Percentiles rank a stretch among this genome's conserved stretches.
Evolutionary conservation across 2,329 filamentous ascomycete species (phyloP).

Genomic region (Fusarium newnesense): DNA sequence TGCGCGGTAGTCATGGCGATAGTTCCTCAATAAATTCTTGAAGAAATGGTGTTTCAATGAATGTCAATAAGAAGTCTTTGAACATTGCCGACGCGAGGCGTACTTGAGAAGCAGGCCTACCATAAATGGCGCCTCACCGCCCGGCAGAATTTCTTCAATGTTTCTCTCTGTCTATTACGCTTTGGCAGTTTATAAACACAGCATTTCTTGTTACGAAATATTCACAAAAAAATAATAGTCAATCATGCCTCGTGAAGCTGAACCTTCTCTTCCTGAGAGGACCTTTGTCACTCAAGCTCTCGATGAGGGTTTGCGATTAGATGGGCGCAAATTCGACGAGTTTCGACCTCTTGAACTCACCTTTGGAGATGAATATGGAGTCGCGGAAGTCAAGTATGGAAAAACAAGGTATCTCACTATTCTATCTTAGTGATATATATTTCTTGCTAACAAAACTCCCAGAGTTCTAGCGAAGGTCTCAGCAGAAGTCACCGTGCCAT

Average conservation of each 20-base stretch:
- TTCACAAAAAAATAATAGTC: conserved; percentile 25
- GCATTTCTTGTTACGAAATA: conserved; percentile 11
- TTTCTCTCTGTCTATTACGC: conserved; percentile 23
- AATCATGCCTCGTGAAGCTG: conserved; percentile 89
- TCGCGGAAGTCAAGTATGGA: conserved; percentile 86
- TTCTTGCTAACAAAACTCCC: conserved; percentile 18
- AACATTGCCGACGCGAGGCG: conserved; percentile 2
- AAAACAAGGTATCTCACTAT: conserved; percentile 78
- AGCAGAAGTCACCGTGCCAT: conserved; percentile 87
- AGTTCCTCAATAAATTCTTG: background rate
- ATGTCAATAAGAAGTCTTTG: background rate
- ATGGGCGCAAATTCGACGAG: conserved; percentile 83
- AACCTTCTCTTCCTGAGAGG: conserved; percentile 89
- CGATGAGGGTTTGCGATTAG: conserved; percentile 81
- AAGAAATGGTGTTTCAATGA: background rate
- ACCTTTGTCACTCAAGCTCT: conserved; percentile 87
- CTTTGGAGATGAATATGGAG: conserved; percentile 92
- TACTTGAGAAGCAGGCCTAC: conserved; percentile 12
- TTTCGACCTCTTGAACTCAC: conserved; percentile 80
- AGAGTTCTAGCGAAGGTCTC: conserved; percentile 88
- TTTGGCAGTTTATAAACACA: background rate
- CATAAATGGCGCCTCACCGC: conserved; percentile 52
- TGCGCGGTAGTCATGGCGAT: conserved; percentile 72
- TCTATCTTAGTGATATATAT: background rate
- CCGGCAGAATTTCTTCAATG: conserved; percentile 58